A percentile compares a stretch with the other conserved stretches of the same genome.
Evolutionary conservation across 108 stramenopile species (phyloP).

Genomic region (Fragilaria radians): DNA sequence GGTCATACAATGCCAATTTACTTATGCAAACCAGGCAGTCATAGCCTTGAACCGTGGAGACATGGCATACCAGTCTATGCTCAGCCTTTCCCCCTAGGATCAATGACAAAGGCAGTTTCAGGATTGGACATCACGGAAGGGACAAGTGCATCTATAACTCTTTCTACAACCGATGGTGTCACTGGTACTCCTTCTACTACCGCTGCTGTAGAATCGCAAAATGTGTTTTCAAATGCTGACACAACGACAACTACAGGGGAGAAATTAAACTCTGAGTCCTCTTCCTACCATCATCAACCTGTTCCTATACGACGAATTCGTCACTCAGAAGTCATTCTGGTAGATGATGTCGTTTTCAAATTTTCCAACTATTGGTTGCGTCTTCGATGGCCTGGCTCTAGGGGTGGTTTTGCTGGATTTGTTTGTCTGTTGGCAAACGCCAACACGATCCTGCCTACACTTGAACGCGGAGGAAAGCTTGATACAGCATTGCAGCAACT

Average conservation of each 20-base stretch:
- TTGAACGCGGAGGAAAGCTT: too few relatives aligned
- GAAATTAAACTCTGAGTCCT: constrained; percentile 1
- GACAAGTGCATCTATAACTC: neutral
- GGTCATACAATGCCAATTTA: constrained; percentile 77
- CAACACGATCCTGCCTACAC: neutral
- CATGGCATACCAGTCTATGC: constrained; percentile 73
- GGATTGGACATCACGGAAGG: neutral
- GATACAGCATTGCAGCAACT: too few relatives aligned
- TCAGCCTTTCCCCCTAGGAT: constrained; percentile 46
- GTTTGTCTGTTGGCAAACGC: constrained; percentile 34
- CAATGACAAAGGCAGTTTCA: neutral
- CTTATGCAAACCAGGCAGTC: constrained; percentile 60
- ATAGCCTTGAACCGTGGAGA: constrained; percentile 66
- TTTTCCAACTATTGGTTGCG: constrained; percentile 67
- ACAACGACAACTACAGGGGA: constrained; percentile 7
- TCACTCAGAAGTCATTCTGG: constrained; percentile 78
- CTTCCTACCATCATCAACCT: neutral
- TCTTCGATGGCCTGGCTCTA: constrained; percentile 74
- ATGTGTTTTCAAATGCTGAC: neutral
- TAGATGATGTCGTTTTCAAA: constrained; percentile 59
- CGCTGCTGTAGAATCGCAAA: neutral
- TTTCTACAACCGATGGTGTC: neutral
- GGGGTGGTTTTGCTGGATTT: constrained; percentile 79
- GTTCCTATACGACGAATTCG: constrained; percentile 58
- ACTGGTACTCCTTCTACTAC: neutral